phyloP scores from a whole-genome alignment of 2,329 filamentous ascomycete species.

The Phyllosticta ampelicida region DNA sequence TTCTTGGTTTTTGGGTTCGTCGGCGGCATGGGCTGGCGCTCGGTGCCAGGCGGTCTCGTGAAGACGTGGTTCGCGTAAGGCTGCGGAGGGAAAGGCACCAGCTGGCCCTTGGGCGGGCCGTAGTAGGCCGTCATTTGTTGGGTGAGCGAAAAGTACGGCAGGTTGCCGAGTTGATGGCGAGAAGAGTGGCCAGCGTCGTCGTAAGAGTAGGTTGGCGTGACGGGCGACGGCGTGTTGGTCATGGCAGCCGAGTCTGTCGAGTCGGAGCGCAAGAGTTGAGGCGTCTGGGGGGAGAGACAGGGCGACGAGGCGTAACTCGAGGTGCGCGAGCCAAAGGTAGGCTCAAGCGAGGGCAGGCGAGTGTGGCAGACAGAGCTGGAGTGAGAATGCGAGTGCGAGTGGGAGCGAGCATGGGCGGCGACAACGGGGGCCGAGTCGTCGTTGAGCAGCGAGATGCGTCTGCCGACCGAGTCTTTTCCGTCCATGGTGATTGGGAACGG shows the following conservation, averaged over 20 bases:
- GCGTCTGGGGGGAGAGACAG: conserved; percentile 36
- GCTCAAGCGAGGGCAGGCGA: conserved; percentile 27
- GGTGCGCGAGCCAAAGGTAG: conserved; percentile 26
- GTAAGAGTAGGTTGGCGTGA: conserved; percentile 32
- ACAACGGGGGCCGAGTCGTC: conserved; percentile 24
- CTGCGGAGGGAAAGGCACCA: conserved; percentile 7
- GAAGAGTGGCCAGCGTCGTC: conserved; percentile 3
- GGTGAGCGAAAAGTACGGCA: conserved; percentile 8
- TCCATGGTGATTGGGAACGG: conserved; percentile 30
- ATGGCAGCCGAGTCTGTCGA: conserved; percentile 35
- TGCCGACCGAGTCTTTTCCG: conserved; percentile 40
- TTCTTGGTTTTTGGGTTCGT: conserved; percentile 39
- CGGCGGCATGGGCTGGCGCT: conserved; percentile 35
- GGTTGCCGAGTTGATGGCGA: not conserved
- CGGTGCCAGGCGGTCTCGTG: conserved; percentile 12
- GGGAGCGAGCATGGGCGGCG: conserved; percentile 2
- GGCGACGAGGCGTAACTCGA: conserved; percentile 37
- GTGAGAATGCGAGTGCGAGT: no score
- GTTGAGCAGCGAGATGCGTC: conserved; percentile 41
- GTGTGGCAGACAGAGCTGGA: no score
- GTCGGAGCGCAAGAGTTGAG: conserved; percentile 35
- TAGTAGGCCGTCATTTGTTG: not conserved
- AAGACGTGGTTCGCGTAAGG: conserved; percentile 7
- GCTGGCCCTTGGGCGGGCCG: not conserved
- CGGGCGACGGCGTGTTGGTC: conserved; percentile 36